A percentile compares a stretch with the other conserved stretches of the same genome.
phyloP scores from a whole-genome alignment of 2,329 filamentous ascomycete species.

The Penicillium sp. region DNA sequence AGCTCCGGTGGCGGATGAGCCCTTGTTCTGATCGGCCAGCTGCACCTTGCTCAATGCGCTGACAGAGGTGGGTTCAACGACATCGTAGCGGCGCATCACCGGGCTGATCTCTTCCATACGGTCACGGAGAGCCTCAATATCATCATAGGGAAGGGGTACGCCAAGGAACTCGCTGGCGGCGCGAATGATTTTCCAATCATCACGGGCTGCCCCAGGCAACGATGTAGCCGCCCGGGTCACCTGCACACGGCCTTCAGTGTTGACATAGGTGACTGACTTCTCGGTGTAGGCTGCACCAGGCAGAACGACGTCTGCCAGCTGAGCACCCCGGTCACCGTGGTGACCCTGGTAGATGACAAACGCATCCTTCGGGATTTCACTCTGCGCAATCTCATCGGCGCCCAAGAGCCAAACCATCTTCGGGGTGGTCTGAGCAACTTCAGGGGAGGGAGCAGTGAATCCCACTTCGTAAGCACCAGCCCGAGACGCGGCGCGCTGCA shows the following conservation, averaged over 20 bases:
- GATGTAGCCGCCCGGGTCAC: conserved; percentile 88
- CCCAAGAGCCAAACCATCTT: conserved; percentile 98
- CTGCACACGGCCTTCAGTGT: conserved; percentile 95
- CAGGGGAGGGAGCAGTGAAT: conserved; percentile 80
- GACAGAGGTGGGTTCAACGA: conserved; percentile 78
- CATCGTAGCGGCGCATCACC: conserved; percentile 82
- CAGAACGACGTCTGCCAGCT: conserved; percentile 89
- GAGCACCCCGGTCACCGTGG: conserved; percentile 90
- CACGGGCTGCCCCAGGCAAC: conserved; percentile 82
- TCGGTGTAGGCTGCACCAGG: conserved; percentile 96
- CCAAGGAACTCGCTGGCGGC: conserved; percentile 89
- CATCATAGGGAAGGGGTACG: conserved; percentile 84
- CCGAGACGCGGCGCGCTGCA: conserved; percentile 89
- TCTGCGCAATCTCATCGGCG: conserved; percentile 82
- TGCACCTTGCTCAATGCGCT: conserved; percentile 83
- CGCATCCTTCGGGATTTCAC: conserved; percentile 89
- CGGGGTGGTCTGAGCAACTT: conserved; percentile 78
- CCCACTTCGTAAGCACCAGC: conserved; percentile 94
- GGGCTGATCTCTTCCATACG: conserved; percentile 95
- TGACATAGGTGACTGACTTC: conserved; percentile 93
- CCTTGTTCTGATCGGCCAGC: conserved; percentile 95
- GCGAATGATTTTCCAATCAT: conserved; percentile 99
- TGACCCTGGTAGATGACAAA: conserved; percentile 98
- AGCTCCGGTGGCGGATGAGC: conserved; percentile 67
- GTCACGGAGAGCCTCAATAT: conserved; percentile 83